These are phyloP conservation scores for Lepidopterella palustris DNA, from an alignment of 495 filamentous ascomycete species.

Conservation along the genomic window DNA sequence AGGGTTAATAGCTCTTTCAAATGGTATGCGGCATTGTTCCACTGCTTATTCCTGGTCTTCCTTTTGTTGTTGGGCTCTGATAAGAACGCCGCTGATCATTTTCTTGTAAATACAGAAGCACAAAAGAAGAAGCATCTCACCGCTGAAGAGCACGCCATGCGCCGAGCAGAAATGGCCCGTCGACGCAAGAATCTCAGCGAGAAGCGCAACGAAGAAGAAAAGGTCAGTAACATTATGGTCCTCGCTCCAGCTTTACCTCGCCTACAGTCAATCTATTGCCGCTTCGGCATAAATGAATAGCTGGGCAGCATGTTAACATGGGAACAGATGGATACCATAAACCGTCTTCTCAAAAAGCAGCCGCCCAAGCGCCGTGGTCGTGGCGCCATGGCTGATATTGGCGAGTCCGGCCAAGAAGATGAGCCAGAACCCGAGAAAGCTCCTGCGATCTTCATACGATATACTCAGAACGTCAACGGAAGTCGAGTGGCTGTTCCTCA, in stretches of 20 bases:
- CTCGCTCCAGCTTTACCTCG: neutral
- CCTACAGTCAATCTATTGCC: neutral
- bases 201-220: conserved; percentile 97
- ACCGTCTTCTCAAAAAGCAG: conserved; percentile 91
- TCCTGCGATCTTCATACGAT: conserved; percentile 67
- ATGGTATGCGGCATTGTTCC: conserved; percentile 47
- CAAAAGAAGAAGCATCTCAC: conserved; percentile 90
- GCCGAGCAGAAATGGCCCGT: conserved; percentile 91
- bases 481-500: conserved; percentile 67
- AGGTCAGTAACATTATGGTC: no score
- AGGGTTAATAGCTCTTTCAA: conserved; percentile 77
- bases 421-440: conserved; percentile 47
- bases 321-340: conserved; percentile 91
- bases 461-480: conserved; percentile 66
- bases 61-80: neutral
- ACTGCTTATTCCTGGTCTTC: neutral
- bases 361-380: conserved; percentile 72
- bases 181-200: conserved; percentile 94
- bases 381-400: conserved; percentile 40
- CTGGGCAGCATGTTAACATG: conserved; percentile 6
- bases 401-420: conserved; percentile 50
- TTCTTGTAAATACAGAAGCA: conserved; percentile 53
- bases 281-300: conserved; percentile 2
- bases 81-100: neutral
- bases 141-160: conserved; percentile 91